Evolutionary conservation across 2,329 filamentous ascomycete species (phyloP).

Genomic region (Diaporthe sp.): DNA sequence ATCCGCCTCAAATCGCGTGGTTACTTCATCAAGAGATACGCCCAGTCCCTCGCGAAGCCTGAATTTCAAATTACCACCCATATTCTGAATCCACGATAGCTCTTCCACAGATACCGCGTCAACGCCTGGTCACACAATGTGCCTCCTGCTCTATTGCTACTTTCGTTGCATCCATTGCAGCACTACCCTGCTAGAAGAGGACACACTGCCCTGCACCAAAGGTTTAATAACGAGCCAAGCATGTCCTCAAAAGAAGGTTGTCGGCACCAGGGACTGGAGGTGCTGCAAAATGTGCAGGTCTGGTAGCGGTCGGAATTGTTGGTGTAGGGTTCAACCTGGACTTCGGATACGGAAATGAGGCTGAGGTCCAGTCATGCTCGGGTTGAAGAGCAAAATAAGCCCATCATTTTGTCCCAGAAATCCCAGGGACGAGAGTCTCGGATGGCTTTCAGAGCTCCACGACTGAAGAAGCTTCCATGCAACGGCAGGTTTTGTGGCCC

Average conservation of each 20-base stretch:
- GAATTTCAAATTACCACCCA: background rate
- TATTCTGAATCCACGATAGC: background rate
- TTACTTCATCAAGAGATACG: no score
- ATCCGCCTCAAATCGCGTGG: no score
- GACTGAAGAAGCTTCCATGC: background rate
- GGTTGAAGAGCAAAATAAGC: no score
- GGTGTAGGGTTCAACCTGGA: conserved; percentile 34
- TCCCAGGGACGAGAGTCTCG: background rate
- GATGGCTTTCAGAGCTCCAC: background rate
- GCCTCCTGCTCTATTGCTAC: conserved; percentile 25
- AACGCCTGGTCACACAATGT: conserved; percentile 21
- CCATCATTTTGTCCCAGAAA: background rate
- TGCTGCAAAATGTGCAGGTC: conserved; percentile 37
- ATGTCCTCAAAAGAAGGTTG: background rate
- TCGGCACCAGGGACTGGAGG: background rate
- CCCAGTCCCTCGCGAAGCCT: background rate
- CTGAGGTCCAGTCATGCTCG: background rate
- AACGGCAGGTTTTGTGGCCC: background rate
- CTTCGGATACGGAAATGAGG: conserved; percentile 31
- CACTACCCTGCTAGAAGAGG: background rate
- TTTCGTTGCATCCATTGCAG: conserved; percentile 37
- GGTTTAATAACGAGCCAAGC: conserved; percentile 1
- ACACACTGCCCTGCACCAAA: conserved; percentile 18
- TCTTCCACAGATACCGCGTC: background rate
- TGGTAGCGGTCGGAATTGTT: conserved; percentile 37